Conservation (phyloP, 2,329 filamentous ascomycete genomes). For the Aphanocladium album region DNA sequence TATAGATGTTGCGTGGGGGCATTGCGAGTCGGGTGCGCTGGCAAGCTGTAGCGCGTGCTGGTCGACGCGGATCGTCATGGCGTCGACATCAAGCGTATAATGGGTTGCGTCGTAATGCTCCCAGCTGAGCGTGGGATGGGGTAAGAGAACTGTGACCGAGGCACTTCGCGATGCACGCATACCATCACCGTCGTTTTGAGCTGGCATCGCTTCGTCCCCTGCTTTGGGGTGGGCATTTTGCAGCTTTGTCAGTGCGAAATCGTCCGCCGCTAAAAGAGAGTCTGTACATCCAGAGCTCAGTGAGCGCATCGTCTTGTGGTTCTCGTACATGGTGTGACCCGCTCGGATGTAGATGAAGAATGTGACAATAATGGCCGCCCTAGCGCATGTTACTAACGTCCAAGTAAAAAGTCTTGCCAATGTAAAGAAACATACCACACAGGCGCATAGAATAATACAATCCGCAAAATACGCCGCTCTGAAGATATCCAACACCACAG, state of each 20-base stretch:
- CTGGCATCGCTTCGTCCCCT: neutral
- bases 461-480: slow-evolving; percentile 65
- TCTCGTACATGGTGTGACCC: slow-evolving; percentile 61
- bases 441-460: slow-evolving; percentile 69
- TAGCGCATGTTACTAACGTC: slow-evolving; percentile 21
- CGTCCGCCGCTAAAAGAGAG: slow-evolving; percentile 31
- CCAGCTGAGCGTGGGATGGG: neutral
- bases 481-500: slow-evolving; percentile 76
- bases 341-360: slow-evolving; percentile 61
- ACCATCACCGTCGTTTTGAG: neutral
- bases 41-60: slow-evolving; percentile 11
- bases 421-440: slow-evolving; percentile 49
- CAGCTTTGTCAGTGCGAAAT: slow-evolving; percentile 23
- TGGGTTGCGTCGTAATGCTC: neutral
- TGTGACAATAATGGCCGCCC: slow-evolving; percentile 56
- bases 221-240: neutral
- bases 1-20: slow-evolving; percentile 22
- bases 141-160: neutral
- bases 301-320: slow-evolving; percentile 55
- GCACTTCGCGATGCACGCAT: neutral
- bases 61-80: slow-evolving; percentile 9
- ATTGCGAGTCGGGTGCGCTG: slow-evolving; percentile 16
- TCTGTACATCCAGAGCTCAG: slow-evolving; percentile 45
- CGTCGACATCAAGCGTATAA: neutral
- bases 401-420: neutral